Evolutionary conservation across 2,329 filamentous ascomycete genomes (phyloP).

Genomic region (Aureobasidium sp.): DNA sequence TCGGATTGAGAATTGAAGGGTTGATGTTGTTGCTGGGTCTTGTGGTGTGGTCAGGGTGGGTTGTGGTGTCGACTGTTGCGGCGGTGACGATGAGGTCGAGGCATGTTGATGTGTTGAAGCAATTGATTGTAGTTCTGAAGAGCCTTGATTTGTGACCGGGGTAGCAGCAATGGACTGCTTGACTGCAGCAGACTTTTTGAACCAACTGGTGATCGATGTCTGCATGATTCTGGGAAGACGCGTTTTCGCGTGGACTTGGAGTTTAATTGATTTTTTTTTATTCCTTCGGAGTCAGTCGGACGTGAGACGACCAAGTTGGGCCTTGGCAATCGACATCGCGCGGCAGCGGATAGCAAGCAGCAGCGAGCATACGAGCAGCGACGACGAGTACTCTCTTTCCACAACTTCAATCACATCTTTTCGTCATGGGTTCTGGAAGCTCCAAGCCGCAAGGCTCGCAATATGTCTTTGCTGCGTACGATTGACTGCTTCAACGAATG

Average conservation of each 20-base stretch:
- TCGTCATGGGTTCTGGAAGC: slow-evolving; percentile 53
- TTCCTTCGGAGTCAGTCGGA: background rate
- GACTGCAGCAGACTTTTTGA: slow-evolving; percentile 37
- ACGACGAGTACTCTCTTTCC: background rate
- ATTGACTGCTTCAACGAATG: background rate
- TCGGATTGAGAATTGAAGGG: background rate
- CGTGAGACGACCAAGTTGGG: background rate
- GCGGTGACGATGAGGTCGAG: background rate
- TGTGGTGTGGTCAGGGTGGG: background rate
- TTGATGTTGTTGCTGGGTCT: background rate
- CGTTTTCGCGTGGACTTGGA: background rate
- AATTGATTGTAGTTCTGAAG: background rate
- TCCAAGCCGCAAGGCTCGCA: slow-evolving; percentile 53
- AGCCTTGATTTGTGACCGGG: background rate
- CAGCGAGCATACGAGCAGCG: background rate
- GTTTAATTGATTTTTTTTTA: slow-evolving; percentile 10
- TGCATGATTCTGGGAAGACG: slow-evolving; percentile 27
- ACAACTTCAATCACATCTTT: slow-evolving; percentile 4
- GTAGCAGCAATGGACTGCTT: slow-evolving; percentile 20
- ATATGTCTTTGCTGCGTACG: slow-evolving; percentile 57
- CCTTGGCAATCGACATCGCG: slow-evolving; percentile 14
- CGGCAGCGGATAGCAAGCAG: background rate
- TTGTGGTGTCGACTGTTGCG: background rate
- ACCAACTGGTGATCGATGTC: slow-evolving; percentile 41
- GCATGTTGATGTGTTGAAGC: background rate